These are phyloP conservation scores for Vaccinium myrtillus DNA, from an alignment of 148 eudicot genomes.

Conservation along the genomic window DNA sequence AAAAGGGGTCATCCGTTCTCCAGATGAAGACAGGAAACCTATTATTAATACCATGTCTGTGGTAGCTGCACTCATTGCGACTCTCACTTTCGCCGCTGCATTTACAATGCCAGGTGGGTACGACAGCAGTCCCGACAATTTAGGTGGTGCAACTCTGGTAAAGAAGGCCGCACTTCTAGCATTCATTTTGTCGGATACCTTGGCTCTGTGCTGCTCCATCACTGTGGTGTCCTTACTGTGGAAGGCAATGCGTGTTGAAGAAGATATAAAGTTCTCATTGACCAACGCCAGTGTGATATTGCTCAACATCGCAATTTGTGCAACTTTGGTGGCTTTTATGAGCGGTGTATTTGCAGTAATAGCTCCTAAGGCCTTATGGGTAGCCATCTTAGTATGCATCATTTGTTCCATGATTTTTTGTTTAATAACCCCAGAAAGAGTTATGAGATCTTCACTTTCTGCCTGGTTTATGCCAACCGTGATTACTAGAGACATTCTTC, in stretches of 20 bases:
- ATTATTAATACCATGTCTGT: too few relatives aligned
- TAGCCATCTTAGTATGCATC: not conserved
- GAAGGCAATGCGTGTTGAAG: not conserved
- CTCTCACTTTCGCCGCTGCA: not conserved
- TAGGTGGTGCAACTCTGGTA: too few relatives aligned
- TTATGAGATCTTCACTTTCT: too few relatives aligned
- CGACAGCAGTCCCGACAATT: too few relatives aligned
- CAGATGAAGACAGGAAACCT: not conserved
- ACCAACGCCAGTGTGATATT: not conserved
- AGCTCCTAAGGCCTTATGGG: not conserved
- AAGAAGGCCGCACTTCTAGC: constrained; percentile 23
- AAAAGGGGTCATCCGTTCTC: not conserved
- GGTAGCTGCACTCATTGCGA: not conserved
- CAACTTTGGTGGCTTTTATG: not conserved
- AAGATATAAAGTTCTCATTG: not conserved
- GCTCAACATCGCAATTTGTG: not conserved
- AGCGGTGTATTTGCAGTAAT: not conserved
- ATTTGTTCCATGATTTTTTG: not conserved
- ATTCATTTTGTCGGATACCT: not conserved
- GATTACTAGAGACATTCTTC: too few relatives aligned
- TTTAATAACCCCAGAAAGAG: too few relatives aligned
- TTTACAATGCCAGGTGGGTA: not conserved
- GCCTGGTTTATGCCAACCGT: too few relatives aligned
- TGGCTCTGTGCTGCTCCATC: constrained; percentile 8
- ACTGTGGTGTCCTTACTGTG: not conserved